Percentiles rank a stretch among this genome's conserved stretches.
Conservation (phyloP, 495 filamentous ascomycete species). For the Aspergillus ostianus region DNA sequence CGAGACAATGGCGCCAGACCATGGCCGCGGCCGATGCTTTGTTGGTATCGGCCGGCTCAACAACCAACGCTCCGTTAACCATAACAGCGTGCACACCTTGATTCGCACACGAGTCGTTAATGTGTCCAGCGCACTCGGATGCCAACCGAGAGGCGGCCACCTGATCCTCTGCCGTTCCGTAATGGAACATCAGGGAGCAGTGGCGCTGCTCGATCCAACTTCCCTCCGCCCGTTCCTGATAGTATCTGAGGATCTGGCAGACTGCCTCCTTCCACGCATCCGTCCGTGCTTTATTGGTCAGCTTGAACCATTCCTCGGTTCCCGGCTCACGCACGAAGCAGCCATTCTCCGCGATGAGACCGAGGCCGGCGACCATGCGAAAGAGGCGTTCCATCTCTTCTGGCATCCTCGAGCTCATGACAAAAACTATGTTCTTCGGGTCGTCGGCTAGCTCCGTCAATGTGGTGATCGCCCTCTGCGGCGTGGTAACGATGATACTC, state of each 20-base stretch:
- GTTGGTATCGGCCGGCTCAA: constrained; percentile 77
- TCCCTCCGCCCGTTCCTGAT: constrained; percentile 81
- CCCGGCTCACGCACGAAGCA: constrained; percentile 76
- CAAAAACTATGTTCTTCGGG: constrained; percentile 78
- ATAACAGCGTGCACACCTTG: constrained; percentile 82
- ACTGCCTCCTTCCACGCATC: constrained; percentile 76
- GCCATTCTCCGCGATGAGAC: constrained; percentile 89
- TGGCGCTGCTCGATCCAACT: constrained; percentile 82
- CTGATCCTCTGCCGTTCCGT: constrained; percentile 75
- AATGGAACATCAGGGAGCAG: constrained; percentile 85
- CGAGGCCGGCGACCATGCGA: constrained; percentile 70
- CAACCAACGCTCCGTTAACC: constrained; percentile 71
- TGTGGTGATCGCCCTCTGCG: constrained; percentile 76
- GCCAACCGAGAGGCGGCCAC: constrained; percentile 71
- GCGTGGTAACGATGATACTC: constrained; percentile 77
- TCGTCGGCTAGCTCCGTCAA: constrained; percentile 77
- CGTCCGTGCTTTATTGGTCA: constrained; percentile 66
- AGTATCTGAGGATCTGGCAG: constrained; percentile 75
- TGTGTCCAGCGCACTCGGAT: constrained; percentile 83
- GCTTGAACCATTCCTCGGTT: constrained; percentile 65
- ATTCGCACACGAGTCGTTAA: constrained; percentile 84
- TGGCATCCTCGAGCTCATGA: constrained; percentile 83
- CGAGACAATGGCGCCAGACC: constrained; percentile 61
- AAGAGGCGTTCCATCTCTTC: constrained; percentile 88
- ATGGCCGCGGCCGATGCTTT: constrained; percentile 74